Evolutionary conservation across 345 rosid species (phyloP).

Genomic region (Eucalyptus regnans): DNA sequence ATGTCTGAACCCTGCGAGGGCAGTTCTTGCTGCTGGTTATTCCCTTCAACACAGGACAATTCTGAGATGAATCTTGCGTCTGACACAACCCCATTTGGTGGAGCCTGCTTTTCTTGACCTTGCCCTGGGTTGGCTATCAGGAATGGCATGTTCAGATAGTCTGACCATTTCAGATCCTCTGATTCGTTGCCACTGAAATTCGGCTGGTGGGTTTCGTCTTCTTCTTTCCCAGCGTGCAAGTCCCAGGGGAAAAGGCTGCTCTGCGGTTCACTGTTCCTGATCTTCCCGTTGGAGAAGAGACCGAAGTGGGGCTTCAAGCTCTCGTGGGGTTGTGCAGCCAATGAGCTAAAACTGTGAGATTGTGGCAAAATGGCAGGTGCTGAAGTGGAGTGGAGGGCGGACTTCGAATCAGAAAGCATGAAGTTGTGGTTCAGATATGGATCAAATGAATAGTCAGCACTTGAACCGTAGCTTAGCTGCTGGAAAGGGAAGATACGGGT

Average conservation of each 20-base stretch:
- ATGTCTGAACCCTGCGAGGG: background rate
- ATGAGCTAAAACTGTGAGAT: background rate
- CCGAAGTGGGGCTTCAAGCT: background rate
- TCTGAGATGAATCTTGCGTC: background rate
- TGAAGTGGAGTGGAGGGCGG: background rate
- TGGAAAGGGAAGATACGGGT: background rate
- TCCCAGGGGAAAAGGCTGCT: background rate
- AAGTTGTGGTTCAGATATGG: background rate
- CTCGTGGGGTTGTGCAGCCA: background rate
- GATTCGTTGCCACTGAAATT: background rate
- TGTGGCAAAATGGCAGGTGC: background rate
- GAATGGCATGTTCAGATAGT: slow-evolving; percentile 3
- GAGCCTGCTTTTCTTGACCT: background rate
- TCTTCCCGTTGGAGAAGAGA: background rate
- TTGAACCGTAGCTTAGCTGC: background rate
- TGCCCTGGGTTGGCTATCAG: background rate
- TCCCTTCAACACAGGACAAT: background rate
- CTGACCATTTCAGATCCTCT: slow-evolving; percentile 6
- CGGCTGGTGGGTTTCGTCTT: background rate
- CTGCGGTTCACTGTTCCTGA: background rate
- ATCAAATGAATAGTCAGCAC: background rate
- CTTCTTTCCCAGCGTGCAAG: background rate
- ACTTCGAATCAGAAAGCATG: background rate
- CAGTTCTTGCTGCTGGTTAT: background rate
- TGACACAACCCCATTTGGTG: background rate